Conservation (phyloP, 2,329 filamentous ascomycete genomes). For the Fusarium sp. region DNA sequence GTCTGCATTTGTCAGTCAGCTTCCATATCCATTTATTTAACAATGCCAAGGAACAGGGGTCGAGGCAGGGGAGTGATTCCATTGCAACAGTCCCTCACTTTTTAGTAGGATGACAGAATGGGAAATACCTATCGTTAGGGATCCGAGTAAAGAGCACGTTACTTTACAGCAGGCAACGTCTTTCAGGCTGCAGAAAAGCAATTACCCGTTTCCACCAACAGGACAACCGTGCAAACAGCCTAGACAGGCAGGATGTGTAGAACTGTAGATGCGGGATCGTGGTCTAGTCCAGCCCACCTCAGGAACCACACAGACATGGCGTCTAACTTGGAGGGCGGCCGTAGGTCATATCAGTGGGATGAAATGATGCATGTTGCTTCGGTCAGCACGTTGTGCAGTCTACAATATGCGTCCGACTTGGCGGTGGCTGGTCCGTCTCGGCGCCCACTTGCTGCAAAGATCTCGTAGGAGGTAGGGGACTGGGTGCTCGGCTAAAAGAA, state of each 20-base stretch:
- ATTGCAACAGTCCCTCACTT: slow-evolving; percentile 16
- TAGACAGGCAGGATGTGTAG: slow-evolving; percentile 6
- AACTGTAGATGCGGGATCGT: not conserved
- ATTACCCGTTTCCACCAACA: not conserved
- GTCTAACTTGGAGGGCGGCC: slow-evolving; percentile 1
- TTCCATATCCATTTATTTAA: slow-evolving; percentile 22
- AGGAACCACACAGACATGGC: slow-evolving; percentile 20
- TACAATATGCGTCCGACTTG: slow-evolving; percentile 26
- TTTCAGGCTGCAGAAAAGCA: slow-evolving; percentile 5
- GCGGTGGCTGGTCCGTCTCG: slow-evolving; percentile 30
- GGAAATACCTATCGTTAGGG: not conserved
- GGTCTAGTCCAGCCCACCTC: slow-evolving; percentile 1
- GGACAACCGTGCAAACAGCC: slow-evolving; percentile 4
- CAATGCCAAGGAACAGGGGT: slow-evolving; percentile 40
- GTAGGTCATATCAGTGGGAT: not conserved
- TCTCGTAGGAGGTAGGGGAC: not conserved
- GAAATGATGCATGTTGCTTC: slow-evolving; percentile 3
- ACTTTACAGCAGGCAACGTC: slow-evolving; percentile 15
- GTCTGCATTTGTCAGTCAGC: slow-evolving; percentile 12
- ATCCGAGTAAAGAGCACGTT: not conserved
- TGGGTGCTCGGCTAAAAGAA: slow-evolving; percentile 31
- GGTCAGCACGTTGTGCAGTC: slow-evolving; percentile 17
- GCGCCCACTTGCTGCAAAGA: slow-evolving; percentile 7
- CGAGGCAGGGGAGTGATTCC: slow-evolving; percentile 4
- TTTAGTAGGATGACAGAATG: slow-evolving; percentile 1